Evolutionary conservation across 768 basidiomycete species (phyloP).

Genomic region (Pisolithus marmoratus): DNA sequence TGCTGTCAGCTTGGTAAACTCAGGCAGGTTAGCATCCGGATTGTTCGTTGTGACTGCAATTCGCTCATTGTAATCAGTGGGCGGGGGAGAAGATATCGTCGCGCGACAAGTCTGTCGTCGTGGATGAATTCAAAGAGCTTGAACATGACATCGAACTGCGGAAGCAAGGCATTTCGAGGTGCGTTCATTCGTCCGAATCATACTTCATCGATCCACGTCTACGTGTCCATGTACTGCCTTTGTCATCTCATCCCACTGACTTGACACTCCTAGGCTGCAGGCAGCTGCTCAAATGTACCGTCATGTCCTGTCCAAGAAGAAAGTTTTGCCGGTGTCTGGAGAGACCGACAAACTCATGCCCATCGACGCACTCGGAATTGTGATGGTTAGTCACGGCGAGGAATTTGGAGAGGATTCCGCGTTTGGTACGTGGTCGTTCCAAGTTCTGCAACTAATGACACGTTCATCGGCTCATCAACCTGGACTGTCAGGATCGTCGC

Average conservation of each 20-base stretch:
- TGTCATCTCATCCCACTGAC: not conserved
- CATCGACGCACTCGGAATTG: slow-evolving; percentile 74
- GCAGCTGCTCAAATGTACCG: slow-evolving; percentile 69
- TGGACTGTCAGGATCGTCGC: slow-evolving; percentile 49
- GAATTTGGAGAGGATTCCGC: slow-evolving; percentile 73
- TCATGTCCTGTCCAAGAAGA: slow-evolving; percentile 68
- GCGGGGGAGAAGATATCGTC: slow-evolving; percentile 85
- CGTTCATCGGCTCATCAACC: not conserved
- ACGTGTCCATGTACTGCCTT: not conserved
- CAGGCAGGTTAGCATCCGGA: slow-evolving; percentile 51
- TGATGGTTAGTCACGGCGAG: slow-evolving; percentile 84
- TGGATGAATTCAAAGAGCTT: slow-evolving; percentile 75
- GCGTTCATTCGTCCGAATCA: slow-evolving; percentile 22
- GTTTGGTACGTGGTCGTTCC: slow-evolving; percentile 44
- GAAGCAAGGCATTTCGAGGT: slow-evolving; percentile 69
- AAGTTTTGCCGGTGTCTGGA: slow-evolving; percentile 54
- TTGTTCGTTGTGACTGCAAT: not conserved
- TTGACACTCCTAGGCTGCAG: slow-evolving; percentile 46
- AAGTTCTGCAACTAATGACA: not conserved
- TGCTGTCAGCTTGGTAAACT: slow-evolving; percentile 63
- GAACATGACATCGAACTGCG: slow-evolving; percentile 83
- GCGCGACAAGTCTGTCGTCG: slow-evolving; percentile 71
- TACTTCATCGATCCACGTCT: no score
- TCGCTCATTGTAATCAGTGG: slow-evolving; percentile 50
- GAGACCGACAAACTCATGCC: slow-evolving; percentile 67